phyloP scores from a whole-genome alignment of 352 stramenopile genomes.

The Phytophthora ramorum region DNA sequence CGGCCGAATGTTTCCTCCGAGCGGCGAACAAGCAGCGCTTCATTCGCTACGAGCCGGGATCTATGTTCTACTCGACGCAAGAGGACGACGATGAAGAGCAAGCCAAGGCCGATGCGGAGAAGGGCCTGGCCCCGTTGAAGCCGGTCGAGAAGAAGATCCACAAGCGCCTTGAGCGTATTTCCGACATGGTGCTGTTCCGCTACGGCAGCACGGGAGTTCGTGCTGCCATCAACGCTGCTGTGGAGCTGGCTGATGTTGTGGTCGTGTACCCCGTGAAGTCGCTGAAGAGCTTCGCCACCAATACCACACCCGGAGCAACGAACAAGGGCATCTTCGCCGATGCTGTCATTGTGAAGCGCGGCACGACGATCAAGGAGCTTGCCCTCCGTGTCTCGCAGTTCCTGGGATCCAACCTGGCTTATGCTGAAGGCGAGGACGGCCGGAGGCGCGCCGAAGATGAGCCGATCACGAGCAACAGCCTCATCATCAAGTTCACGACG shows the following conservation, averaged over 20 bases:
- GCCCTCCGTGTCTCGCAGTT: conserved; percentile 73
- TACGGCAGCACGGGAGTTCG: conserved; percentile 87
- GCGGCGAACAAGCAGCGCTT: conserved; percentile 75
- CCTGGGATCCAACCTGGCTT: conserved; percentile 78
- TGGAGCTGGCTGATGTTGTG: conserved; percentile 83
- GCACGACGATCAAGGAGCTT: conserved; percentile 83
- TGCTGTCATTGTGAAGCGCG: conserved; percentile 75
- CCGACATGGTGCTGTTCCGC: conserved; percentile 92
- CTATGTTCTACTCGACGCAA: conserved; percentile 85
- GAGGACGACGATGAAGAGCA: conserved; percentile 64
- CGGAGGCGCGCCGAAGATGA: conserved; percentile 79
- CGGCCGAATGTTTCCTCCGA: conserved; percentile 86
- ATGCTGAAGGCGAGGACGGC: conserved; percentile 84
- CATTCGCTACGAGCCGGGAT: conserved; percentile 88
- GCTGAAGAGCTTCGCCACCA: conserved; percentile 85
- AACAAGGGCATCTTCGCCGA: conserved; percentile 82
- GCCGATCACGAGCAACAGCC: conserved; percentile 56
- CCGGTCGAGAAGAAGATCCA: conserved; percentile 80
- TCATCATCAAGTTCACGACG: conserved; percentile 85
- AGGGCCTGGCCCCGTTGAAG: conserved; percentile 53
- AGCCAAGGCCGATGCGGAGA: conserved; percentile 31
- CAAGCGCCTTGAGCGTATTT: conserved; percentile 86
- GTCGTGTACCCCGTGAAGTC: conserved; percentile 90
- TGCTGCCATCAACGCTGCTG: conserved; percentile 86
- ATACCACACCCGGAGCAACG: conserved; percentile 43